These are phyloP conservation scores for Urtica urens DNA, from an alignment of 306 rosid genomes.

Conservation along the genomic window DNA sequence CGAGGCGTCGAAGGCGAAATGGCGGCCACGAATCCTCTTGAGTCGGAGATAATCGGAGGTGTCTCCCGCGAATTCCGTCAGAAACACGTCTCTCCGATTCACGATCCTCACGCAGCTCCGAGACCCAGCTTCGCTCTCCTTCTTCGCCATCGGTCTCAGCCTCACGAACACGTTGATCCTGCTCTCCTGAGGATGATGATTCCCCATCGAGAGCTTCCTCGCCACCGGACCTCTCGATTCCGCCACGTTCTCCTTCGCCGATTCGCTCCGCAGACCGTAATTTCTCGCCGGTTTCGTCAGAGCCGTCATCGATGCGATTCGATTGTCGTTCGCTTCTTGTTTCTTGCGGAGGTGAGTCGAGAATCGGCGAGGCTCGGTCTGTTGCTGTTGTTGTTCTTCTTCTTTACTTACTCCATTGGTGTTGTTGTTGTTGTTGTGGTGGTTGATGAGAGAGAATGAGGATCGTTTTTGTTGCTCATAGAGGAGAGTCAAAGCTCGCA, in stretches of 20 bases:
- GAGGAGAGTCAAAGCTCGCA: conserved; percentile 61
- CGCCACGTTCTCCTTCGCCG: conserved; percentile 52
- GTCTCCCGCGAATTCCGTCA: conserved; percentile 69
- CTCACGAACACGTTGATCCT: conserved; percentile 79
- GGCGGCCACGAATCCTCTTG: conserved; percentile 71
- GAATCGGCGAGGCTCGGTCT: conserved; percentile 25
- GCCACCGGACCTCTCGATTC: conserved; percentile 41
- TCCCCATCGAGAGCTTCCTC: conserved; percentile 55
- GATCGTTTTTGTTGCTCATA: conserved; percentile 89
- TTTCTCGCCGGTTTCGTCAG: conserved; percentile 51
- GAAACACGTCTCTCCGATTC: conserved; percentile 65
- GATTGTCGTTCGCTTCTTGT: conserved; percentile 39
- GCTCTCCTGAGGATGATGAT: conserved; percentile 30
- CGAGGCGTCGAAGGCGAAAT: conserved; percentile 68
- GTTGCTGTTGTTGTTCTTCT: neutral
- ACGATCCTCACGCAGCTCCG: conserved; percentile 62
- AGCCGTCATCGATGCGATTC: conserved; percentile 39
- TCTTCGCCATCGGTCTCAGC: conserved; percentile 80
- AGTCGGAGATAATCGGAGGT: conserved; percentile 76
- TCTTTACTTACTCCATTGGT: too few relatives aligned
- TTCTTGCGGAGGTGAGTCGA: conserved; percentile 23
- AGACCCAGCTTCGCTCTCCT: conserved; percentile 64
- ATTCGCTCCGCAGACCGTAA: conserved; percentile 48
- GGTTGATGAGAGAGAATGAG: conserved; percentile 45
- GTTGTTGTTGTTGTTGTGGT: neutral